Percentiles rank a stretch among this genome's conserved stretches.
phyloP scores from a whole-genome alignment of 2,329 filamentous ascomycete genomes.

The Macrophomina phaseolina region DNA sequence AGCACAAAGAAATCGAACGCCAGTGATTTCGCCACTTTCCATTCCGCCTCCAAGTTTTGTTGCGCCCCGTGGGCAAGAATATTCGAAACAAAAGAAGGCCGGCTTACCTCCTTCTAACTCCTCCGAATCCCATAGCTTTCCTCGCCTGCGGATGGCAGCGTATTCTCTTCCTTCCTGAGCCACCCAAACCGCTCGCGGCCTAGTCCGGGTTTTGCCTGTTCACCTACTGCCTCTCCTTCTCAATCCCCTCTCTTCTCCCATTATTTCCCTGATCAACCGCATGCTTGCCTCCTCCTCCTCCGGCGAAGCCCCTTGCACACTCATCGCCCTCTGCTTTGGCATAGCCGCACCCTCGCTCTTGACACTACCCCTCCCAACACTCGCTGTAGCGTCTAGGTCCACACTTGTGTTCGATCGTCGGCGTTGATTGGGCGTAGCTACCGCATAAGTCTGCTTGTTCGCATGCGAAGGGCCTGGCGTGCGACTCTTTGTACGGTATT shows the following conservation, averaged over 20 bases:
- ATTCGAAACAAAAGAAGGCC: slow-evolving; percentile 1
- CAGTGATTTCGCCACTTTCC: slow-evolving; percentile 12
- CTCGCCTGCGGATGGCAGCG: no score
- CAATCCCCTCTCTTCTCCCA: slow-evolving; percentile 40
- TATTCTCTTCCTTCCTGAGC: background rate
- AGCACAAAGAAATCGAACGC: background rate
- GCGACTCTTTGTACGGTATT: slow-evolving; percentile 34
- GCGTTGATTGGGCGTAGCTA: slow-evolving; percentile 6
- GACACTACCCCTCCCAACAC: slow-evolving; percentile 29
- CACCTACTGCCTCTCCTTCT: slow-evolving; percentile 31
- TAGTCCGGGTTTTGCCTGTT: background rate
- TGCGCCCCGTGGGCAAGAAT: background rate
- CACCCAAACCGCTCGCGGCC: no score
- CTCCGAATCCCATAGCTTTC: background rate
- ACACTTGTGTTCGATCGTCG: slow-evolving; percentile 29
- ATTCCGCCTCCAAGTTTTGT: slow-evolving; percentile 11
- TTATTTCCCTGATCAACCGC: slow-evolving; percentile 39
- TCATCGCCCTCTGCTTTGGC: slow-evolving; percentile 38
- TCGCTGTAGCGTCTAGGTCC: background rate
- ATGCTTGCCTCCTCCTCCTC: slow-evolving; percentile 38
- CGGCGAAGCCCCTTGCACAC: slow-evolving; percentile 32
- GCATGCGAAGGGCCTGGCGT: slow-evolving; percentile 27
- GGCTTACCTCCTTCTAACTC: slow-evolving; percentile 10
- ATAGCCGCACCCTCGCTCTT: slow-evolving; percentile 36
- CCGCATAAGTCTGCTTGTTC: background rate